Evolutionary conservation across 768 basidiomycete species (phyloP).

Genomic region (Leccinum sublutescens): DNA sequence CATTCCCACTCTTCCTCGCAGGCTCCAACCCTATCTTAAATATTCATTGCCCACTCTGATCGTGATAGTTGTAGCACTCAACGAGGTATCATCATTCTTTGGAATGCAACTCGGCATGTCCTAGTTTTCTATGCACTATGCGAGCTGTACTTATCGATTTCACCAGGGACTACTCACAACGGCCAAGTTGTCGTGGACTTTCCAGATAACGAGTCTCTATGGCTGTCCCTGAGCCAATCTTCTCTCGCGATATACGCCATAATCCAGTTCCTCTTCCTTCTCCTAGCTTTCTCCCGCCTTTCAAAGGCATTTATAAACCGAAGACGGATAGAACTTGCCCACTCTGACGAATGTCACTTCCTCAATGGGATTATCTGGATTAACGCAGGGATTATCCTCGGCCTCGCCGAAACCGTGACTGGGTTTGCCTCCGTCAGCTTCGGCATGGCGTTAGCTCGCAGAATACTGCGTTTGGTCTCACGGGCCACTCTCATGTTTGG

Average conservation of each 20-base stretch:
- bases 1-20: slow-evolving; percentile 49
- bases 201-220: slow-evolving; percentile 36
- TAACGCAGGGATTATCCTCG: slow-evolving; percentile 56
- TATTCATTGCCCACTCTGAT: slow-evolving; percentile 51
- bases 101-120: slow-evolving; percentile 57
- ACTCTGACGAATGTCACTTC: slow-evolving; percentile 44
- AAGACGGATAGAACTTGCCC: slow-evolving; percentile 47
- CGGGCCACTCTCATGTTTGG: slow-evolving; percentile 61
- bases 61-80: slow-evolving; percentile 51
- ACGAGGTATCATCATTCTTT: slow-evolving; percentile 64
- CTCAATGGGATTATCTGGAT: slow-evolving; percentile 69
- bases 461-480: slow-evolving; percentile 54
- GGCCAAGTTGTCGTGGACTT: slow-evolving; percentile 42
- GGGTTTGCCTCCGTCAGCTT: slow-evolving; percentile 62
- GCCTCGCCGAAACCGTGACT: slow-evolving; percentile 59
- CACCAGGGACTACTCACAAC: slow-evolving; percentile 9
- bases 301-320: slow-evolving; percentile 48
- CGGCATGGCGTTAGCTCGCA: slow-evolving; percentile 50
- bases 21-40: slow-evolving; percentile 44
- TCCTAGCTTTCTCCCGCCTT: slow-evolving; percentile 58
- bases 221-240: slow-evolving; percentile 57
- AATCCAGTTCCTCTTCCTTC: slow-evolving; percentile 59
- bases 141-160: not conserved
- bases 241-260: slow-evolving; percentile 58
- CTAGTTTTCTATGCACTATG: not conserved